phyloP scores from a whole-genome alignment of 352 stramenopile genomes.

The Peronospora belbahrii region DNA sequence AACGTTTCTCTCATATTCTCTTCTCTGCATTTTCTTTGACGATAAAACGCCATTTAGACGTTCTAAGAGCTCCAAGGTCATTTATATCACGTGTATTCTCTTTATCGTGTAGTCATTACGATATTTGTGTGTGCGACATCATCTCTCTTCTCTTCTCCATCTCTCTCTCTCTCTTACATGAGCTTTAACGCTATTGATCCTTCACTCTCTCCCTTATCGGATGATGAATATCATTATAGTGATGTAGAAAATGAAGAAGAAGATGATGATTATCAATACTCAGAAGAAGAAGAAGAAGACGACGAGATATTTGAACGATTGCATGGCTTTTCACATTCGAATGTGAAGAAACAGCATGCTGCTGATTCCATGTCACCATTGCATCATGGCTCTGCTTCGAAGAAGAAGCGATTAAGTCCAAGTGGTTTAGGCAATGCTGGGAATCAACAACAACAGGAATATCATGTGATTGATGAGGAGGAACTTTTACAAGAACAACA shows the following conservation, averaged over 20 bases:
- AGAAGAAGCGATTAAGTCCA: constrained; percentile 64
- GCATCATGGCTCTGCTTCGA: constrained; percentile 37
- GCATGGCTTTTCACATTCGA: constrained; percentile 11
- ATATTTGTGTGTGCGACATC: too few species aligned
- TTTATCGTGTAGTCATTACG: too few species aligned
- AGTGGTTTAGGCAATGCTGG: constrained; percentile 27
- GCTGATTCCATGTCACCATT: constrained; percentile 33
- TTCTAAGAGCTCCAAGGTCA: too few species aligned
- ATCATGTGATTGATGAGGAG: constrained; percentile 78
- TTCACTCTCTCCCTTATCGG: constrained; percentile 46
- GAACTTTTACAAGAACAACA: constrained; percentile 68
- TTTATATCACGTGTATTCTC: too few species aligned
- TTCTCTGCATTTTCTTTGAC: constrained; percentile 18
- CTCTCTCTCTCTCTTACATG: too few species aligned
- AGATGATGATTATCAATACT: constrained; percentile 65
- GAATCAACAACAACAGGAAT: constrained; percentile 36
- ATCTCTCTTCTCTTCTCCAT: too few species aligned
- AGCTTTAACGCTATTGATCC: constrained; percentile 6
- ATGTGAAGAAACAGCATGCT: constrained; percentile 29
- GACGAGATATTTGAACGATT: constrained; percentile 20
- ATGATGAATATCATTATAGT: constrained; percentile 83
- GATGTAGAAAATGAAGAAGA: constrained; percentile 69
- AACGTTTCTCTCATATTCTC: too few species aligned
- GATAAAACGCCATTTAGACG: constrained; percentile 11
- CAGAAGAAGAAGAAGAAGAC: constrained; percentile 47